phyloP scores from a whole-genome alignment of 2,329 filamentous ascomycete species.

The Penicillium sp. region DNA sequence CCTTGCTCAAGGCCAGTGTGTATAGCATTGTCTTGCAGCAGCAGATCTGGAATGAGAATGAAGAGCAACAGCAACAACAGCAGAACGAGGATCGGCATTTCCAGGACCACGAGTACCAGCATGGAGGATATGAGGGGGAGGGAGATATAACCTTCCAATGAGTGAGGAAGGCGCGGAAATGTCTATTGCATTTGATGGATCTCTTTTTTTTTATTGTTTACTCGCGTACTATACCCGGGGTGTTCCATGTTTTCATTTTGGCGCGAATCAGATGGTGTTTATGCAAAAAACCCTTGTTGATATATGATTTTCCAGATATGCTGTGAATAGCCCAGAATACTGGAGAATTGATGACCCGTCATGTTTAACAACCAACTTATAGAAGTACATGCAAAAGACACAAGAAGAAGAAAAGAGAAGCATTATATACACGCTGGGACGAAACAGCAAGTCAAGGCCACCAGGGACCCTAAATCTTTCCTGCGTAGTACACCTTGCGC shows the following conservation, averaged over 20 bases:
- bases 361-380: constrained; percentile 20
- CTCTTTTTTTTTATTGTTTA: constrained; percentile 8
- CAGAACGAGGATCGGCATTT: constrained; percentile 21
- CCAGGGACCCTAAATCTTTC: constrained; percentile 54
- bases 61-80: constrained; percentile 33
- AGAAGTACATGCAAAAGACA: constrained; percentile 33
- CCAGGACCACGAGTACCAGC: constrained; percentile 16
- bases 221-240: constrained; percentile 12
- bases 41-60: constrained; percentile 71
- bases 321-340: constrained; percentile 5
- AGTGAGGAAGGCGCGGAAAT: background rate
- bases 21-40: constrained; percentile 99
- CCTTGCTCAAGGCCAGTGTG: constrained; percentile 92
- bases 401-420: constrained; percentile 18
- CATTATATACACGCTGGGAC: constrained; percentile 27
- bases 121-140: constrained; percentile 18
- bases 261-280: background rate
- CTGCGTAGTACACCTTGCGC: constrained; percentile 94
- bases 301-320: constrained; percentile 13
- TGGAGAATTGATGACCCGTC: constrained; percentile 16
- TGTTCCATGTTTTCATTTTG: background rate
- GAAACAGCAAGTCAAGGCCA: constrained; percentile 12
- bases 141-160: constrained; percentile 28
- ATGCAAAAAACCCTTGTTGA: background rate
- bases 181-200: constrained; percentile 7